Base-by-base conservation (phyloP, 2,329 filamentous ascomycete species). In the Lojkania enalia region DNA sequence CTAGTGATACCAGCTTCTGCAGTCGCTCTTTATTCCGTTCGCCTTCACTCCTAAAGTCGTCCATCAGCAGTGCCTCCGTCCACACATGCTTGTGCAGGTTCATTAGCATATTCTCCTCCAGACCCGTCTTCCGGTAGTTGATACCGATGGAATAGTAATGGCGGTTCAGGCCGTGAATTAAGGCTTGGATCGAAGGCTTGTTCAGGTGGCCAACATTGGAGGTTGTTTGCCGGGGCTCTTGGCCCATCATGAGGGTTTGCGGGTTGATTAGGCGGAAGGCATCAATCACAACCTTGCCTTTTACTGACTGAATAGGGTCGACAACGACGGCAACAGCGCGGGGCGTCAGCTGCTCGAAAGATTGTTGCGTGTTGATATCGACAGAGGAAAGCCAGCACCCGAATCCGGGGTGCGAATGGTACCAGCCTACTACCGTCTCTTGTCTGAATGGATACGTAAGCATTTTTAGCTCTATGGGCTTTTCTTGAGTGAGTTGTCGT, bases 81-180 rank as follows among this genome's bases (percentile, higher is more conserved):
- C 94, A 99, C 33, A 96, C 91, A 60, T 97, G 94, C 80, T 99
- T 99, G 81, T 99, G 94, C 56, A 99, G 77, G 70, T 99, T 99
- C 95, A 99, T 99, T 63, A 99, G 74, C 94, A 99, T 99, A 74
- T 96, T 97, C 79, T 99, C 95, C 71, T 99, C 94, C 39, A 99
- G 78, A 1, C 90, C 92, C 0, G 92, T 96, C 79, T 99, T 99
- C 67, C 92, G 82, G 75, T 99, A 99, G 75, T 96, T 91, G 76
- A 99, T 97, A 48, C 84, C 92, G 67, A 99, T 99, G 61, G 90
- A 96, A 80, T 99, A 99, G 80, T 99, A 99, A 77, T 99, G 94
- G 64, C 94, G 82, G 78, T 99, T 99, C 33, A 99, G 81, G 46
- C 94, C 94, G 73, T 99, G 94, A 55, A 99, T 99, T 46, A 99